phyloP scores from a whole-genome alignment of 257 asterid genomes.

The Coffea eugenioides region DNA sequence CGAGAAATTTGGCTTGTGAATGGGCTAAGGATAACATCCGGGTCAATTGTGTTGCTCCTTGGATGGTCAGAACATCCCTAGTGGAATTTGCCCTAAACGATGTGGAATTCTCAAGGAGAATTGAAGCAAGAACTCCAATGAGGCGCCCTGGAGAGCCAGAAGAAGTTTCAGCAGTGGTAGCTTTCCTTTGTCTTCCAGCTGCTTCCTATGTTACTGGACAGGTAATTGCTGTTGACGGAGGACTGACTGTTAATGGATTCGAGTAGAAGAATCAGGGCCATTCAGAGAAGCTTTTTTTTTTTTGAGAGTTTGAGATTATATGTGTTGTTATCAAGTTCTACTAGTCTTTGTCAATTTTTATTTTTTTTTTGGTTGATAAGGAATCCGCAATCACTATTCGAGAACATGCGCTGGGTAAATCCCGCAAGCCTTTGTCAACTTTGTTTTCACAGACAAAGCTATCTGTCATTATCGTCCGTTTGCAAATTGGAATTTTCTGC shows the following conservation, averaged over 20 bases:
- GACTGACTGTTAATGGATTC: slow-evolving; percentile 5
- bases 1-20: slow-evolving; percentile 18
- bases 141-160: slow-evolving; percentile 4
- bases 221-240: slow-evolving; percentile 13
- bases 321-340: too few species aligned
- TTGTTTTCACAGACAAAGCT: too few species aligned
- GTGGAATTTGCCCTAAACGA: not conserved
- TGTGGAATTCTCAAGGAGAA: not conserved
- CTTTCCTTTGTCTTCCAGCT: slow-evolving; percentile 16
- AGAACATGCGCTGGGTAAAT: too few species aligned
- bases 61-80: not conserved
- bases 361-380: too few species aligned
- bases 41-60: not conserved
- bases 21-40: not conserved
- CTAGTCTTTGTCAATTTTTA: too few species aligned
- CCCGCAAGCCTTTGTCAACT: too few species aligned
- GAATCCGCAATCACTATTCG: too few species aligned
- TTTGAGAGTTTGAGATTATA: too few species aligned
- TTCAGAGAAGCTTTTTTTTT: too few species aligned
- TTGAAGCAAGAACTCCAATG: slow-evolving; percentile 17
- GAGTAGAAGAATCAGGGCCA: not conserved
- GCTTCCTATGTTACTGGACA: slow-evolving; percentile 18
- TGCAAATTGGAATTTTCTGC: too few species aligned
- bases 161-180: slow-evolving; percentile 13
- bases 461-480: too few species aligned